These are phyloP conservation scores for Ustilago loliicola DNA, from an alignment of 1,284 basidiomycete species.

Conservation along the genomic window DNA sequence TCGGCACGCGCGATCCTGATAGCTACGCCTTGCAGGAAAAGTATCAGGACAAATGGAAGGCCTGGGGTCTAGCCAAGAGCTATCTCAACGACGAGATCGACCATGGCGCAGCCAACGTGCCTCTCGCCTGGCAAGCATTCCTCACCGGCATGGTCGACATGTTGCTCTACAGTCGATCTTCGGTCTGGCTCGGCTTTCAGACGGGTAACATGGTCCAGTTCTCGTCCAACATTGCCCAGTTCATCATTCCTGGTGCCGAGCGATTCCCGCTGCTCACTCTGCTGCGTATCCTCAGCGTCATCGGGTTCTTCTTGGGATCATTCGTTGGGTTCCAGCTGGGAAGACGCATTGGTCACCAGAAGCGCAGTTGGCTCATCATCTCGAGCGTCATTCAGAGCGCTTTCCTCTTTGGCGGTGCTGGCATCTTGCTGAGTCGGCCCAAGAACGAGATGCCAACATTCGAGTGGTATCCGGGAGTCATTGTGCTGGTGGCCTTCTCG, in stretches of 20 bases:
- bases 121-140: constrained; percentile 61
- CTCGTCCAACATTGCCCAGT: constrained; percentile 63
- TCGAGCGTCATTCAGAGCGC: constrained; percentile 56
- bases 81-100: constrained; percentile 56
- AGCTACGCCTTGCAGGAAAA: constrained; percentile 31
- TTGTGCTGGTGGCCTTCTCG: constrained; percentile 52
- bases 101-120: constrained; percentile 52
- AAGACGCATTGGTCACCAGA: constrained; percentile 47
- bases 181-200: constrained; percentile 63
- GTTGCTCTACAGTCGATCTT: constrained; percentile 54
- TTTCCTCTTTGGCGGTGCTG: constrained; percentile 53
- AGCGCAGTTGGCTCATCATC: constrained; percentile 49
- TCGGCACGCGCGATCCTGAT: constrained; percentile 36
- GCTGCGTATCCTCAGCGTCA: constrained; percentile 50
- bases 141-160: constrained; percentile 61
- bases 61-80: constrained; percentile 38
- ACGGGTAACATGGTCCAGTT: constrained; percentile 66
- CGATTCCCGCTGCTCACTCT: constrained; percentile 52
- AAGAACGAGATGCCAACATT: constrained; percentile 55
- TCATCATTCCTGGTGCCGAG: constrained; percentile 54
- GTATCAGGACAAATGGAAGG: constrained; percentile 21
- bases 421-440: constrained; percentile 57
- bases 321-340: constrained; percentile 44
- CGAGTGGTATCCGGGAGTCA: constrained; percentile 54
- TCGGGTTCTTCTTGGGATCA: constrained; percentile 59